A percentile compares a stretch with the other conserved stretches of the same genome.
Evolutionary conservation across 2,329 filamentous ascomycete genomes (phyloP).

Genomic region (Colletotrichum lupini): DNA sequence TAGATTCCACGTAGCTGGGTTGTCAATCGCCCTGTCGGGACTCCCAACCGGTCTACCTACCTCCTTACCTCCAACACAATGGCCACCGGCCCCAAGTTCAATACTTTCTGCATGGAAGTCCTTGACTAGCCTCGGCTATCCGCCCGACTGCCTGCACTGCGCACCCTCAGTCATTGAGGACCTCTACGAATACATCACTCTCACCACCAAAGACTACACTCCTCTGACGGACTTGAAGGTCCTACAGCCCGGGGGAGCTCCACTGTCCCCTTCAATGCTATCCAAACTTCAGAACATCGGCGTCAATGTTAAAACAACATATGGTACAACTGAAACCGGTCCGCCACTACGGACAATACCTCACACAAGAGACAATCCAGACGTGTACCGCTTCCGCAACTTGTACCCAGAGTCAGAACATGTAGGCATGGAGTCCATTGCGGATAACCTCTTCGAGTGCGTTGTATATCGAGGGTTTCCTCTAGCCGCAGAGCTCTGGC

Average conservation of each 20-base stretch:
- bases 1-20: conserved; percentile 21
- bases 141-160: conserved; percentile 22
- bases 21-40: conserved; percentile 5
- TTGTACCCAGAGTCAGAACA: conserved; percentile 18
- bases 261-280: neutral
- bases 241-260: conserved; percentile 19
- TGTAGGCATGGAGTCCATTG: conserved; percentile 14
- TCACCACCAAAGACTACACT: conserved; percentile 16
- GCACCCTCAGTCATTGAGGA: conserved; percentile 27
- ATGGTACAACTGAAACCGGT: conserved; percentile 21
- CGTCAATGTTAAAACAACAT: conserved; percentile 29
- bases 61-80: conserved; percentile 4
- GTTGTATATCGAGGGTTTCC: conserved; percentile 22
- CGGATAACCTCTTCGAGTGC: conserved; percentile 17
- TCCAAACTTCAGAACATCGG: conserved; percentile 5
- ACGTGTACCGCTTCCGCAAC: conserved; percentile 28
- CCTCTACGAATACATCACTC: conserved; percentile 20
- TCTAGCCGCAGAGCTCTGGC: conserved; percentile 24
- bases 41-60: conserved; percentile 23
- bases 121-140: neutral
- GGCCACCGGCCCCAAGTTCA: conserved; percentile 29
- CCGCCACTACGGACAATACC: conserved; percentile 20
- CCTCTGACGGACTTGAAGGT: conserved; percentile 15
- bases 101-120: conserved; percentile 18
- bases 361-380: conserved; percentile 23